Base-by-base conservation (phyloP, 2,329 filamentous ascomycete genomes). In the Helminthosporium solani region DNA sequence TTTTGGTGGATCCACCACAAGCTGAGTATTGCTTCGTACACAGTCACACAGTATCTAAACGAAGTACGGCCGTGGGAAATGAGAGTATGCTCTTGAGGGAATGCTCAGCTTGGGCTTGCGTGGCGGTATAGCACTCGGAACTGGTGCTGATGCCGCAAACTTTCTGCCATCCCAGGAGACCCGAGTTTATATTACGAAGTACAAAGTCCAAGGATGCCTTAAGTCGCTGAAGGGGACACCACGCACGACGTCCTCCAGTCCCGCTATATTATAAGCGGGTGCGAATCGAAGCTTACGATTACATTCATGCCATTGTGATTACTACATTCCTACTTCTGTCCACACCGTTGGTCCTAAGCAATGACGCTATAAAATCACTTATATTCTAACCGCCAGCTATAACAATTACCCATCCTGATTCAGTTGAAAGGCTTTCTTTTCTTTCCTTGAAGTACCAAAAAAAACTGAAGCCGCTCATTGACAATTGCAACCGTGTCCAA, bases 11-110 rank as follows among this genome's bases (percentile, higher is more conserved):
- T n/a, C n/a, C n/a, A n/a, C n/a, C n/a, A n/a, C n/a, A n/a, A n/a
- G n/a, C n/a, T n/a, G n/a, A n/a, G n/a, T n/a, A n/a, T n/a, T n/a
- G n/a, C n/a, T n/a, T n/a, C n/a, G n/a, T n/a, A n/a, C n/a, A n/a
- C n/a, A n/a, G n/a, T n/a, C n/a, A n/a, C n/a, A n/a, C n/a, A n/a
- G n/a, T n/a, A n/a, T n/a, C n/a, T n/a, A n/a, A n/a, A n/a, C n/a
- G n/a, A n/a, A n/a, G n/a, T 57, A 49, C 50, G 49, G 44, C 33
- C 30, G 33, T 16, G 33, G 9, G 33, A 35, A 19, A 35, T 35
- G 33, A 35, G 15, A 3, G 15, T 9, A 9, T 9, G 33, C 19
- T 18, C 19, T 35, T 35, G 9, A 3, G 27, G 7, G 6, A 16
- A 6, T 5, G 30, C n/a, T 33, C 12, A 33, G 30, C 30, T 5